Percentiles rank a stretch among this genome's conserved stretches.
Evolutionary conservation across 371 early-diverging fungal species (phyloP).

Genomic region (Actinomortierella ambigua): DNA sequence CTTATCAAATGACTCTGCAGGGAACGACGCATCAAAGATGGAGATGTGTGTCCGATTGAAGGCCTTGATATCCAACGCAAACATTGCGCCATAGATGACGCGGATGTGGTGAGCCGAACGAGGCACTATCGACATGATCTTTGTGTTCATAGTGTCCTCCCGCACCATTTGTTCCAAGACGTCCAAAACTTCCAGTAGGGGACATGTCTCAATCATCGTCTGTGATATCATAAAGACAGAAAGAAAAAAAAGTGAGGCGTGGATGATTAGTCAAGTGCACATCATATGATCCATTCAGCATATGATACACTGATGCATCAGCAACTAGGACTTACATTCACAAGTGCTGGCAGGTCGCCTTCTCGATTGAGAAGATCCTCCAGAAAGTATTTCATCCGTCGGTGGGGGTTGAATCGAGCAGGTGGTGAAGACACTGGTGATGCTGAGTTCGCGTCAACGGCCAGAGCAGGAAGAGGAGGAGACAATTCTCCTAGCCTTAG

Average conservation of each 20-base stretch:
- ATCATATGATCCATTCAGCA: background rate
- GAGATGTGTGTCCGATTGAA: slow-evolving; percentile 33
- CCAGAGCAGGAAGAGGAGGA: too few species aligned
- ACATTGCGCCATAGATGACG: slow-evolving; percentile 60
- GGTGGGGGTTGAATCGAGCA: slow-evolving; percentile 25
- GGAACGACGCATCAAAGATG: slow-evolving; percentile 37
- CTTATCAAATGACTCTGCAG: slow-evolving; percentile 24
- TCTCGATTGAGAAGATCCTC: slow-evolving; percentile 44
- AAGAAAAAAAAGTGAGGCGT: background rate
- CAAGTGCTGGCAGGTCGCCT: slow-evolving; percentile 28
- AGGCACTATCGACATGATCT: slow-evolving; percentile 56
- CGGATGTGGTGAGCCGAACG: slow-evolving; percentile 59
- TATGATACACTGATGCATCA: background rate
- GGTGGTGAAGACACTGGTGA: too few species aligned
- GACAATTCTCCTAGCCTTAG: slow-evolving; percentile 2
- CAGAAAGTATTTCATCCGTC: slow-evolving; percentile 32
- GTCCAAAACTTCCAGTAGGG: slow-evolving; percentile 33
- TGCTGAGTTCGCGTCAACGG: too few species aligned
- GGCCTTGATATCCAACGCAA: slow-evolving; percentile 32
- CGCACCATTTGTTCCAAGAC: slow-evolving; percentile 31
- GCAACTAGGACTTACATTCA: slow-evolving; percentile 26
- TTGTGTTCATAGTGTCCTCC: slow-evolving; percentile 32
- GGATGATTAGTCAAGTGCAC: background rate
- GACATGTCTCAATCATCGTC: slow-evolving; percentile 30
- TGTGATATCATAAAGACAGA: slow-evolving; percentile 2